Evolutionary conservation across 345 rosid genomes (phyloP).

Genomic region (Cardamine occulta): DNA sequence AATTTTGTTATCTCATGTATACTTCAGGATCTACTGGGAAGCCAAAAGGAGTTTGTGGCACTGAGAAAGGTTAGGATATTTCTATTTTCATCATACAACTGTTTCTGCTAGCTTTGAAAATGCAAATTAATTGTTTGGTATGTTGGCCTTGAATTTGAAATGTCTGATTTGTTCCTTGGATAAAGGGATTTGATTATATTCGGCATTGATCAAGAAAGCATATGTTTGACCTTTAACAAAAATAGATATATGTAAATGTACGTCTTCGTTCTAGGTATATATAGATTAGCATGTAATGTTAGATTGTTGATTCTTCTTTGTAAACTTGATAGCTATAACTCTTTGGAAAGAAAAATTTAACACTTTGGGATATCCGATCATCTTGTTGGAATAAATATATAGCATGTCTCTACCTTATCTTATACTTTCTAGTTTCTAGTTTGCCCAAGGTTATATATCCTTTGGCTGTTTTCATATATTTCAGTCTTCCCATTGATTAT

Average conservation of each 20-base stretch:
- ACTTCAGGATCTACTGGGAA: conserved; percentile 94
- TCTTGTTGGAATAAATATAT: conserved; percentile 15
- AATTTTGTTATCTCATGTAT: conserved; percentile 82
- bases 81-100: conserved; percentile 23
- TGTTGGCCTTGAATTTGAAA: neutral
- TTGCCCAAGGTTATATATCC: neutral
- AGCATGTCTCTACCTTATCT: conserved; percentile 2
- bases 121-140: conserved; percentile 4
- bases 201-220: neutral
- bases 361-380: conserved; percentile 3
- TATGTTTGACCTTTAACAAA: neutral
- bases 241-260: neutral
- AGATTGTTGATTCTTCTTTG: neutral
- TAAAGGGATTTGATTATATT: neutral
- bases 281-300: conserved; percentile 2
- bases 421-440: neutral
- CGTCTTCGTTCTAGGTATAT: neutral
- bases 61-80: conserved; percentile 68
- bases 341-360: neutral
- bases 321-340: neutral
- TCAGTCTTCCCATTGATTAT: neutral
- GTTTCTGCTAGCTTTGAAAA: neutral
- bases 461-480: neutral
- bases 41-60: conserved; percentile 94
- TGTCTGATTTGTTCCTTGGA: neutral